A percentile compares a stretch with the other conserved stretches of the same genome.
Conservation (phyloP, 2,329 filamentous ascomycete species). For the Fusarium brachygibbosum region DNA sequence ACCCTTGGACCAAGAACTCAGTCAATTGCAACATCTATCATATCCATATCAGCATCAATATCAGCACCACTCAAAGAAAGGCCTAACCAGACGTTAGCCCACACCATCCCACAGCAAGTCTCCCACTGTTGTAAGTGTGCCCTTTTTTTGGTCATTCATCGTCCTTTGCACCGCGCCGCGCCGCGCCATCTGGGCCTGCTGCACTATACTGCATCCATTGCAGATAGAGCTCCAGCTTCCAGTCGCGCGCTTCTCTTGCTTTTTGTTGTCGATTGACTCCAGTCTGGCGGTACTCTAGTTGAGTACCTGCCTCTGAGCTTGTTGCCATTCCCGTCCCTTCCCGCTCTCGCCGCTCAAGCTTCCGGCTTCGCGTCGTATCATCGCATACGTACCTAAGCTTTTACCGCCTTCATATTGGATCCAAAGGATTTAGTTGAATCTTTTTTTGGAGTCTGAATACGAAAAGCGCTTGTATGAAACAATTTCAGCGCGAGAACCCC, state of each 20-base stretch:
- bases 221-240: constrained; percentile 12
- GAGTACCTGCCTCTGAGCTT: constrained; percentile 42
- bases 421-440: constrained; percentile 23
- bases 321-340: constrained; percentile 46
- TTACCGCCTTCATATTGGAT: constrained; percentile 23
- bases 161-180: constrained; percentile 26
- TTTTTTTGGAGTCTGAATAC: constrained; percentile 24
- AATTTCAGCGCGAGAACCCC: constrained; percentile 17
- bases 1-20: constrained; percentile 31
- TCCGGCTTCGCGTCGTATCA: constrained; percentile 43
- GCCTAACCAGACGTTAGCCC: constrained; percentile 25
- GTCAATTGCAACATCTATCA: constrained; percentile 30
- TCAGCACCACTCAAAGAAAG: constrained; percentile 33
- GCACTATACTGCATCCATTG: constrained; percentile 14
- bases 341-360: constrained; percentile 43
- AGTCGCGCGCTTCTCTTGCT: constrained; percentile 30
- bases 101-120: constrained; percentile 35
- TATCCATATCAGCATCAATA: constrained; percentile 27
- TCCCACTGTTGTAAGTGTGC: constrained; percentile 33
- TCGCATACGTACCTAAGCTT: background rate
- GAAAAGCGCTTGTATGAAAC: constrained; percentile 23
- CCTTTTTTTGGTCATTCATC: constrained; percentile 28
- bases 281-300: constrained; percentile 31
- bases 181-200: constrained; percentile 5
- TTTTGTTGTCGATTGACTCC: constrained; percentile 17